These are phyloP conservation scores for Phytophthora ramorum DNA, from an alignment of 352 stramenopile species.

Conservation along the genomic window DNA sequence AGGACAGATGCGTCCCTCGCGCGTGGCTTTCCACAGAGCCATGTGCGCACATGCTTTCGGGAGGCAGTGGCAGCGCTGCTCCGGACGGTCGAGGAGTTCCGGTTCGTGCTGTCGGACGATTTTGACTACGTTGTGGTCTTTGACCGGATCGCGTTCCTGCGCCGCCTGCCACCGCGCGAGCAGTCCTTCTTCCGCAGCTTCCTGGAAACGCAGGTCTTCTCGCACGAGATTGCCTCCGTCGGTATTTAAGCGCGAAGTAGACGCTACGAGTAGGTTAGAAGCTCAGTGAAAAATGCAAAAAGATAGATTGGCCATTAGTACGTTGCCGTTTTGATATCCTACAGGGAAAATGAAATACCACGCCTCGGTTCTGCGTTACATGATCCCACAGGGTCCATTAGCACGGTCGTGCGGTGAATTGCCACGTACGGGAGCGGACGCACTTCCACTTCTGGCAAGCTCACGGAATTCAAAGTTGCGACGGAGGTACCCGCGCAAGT, in stretches of 20 bases:
- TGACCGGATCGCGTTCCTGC: slow-evolving; percentile 76
- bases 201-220: slow-evolving; percentile 89
- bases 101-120: slow-evolving; percentile 87
- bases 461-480: slow-evolving; percentile 83
- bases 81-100: slow-evolving; percentile 73
- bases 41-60: slow-evolving; percentile 69
- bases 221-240: slow-evolving; percentile 81
- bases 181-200: slow-evolving; percentile 80
- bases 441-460: slow-evolving; percentile 29
- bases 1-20: slow-evolving; percentile 33
- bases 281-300: slow-evolving; percentile 27
- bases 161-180: slow-evolving; percentile 55
- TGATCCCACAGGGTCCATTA: slow-evolving; percentile 40
- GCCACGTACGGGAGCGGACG: slow-evolving; percentile 17
- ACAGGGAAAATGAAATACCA: slow-evolving; percentile 23
- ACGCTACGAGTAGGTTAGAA: slow-evolving; percentile 11
- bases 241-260: slow-evolving; percentile 32
- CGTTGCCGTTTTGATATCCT: slow-evolving; percentile 28
- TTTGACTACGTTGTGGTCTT: slow-evolving; percentile 90
- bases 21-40: slow-evolving; percentile 58
- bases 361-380: slow-evolving; percentile 28
- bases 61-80: slow-evolving; percentile 59
- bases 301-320: slow-evolving; percentile 31
- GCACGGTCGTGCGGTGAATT: slow-evolving; percentile 28
- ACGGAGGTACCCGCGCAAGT: slow-evolving; percentile 76